A percentile compares a stretch with the other conserved stretches of the same genome.
Evolutionary conservation across 345 rosid species (phyloP).

Genomic region (Iberis pinnata): DNA sequence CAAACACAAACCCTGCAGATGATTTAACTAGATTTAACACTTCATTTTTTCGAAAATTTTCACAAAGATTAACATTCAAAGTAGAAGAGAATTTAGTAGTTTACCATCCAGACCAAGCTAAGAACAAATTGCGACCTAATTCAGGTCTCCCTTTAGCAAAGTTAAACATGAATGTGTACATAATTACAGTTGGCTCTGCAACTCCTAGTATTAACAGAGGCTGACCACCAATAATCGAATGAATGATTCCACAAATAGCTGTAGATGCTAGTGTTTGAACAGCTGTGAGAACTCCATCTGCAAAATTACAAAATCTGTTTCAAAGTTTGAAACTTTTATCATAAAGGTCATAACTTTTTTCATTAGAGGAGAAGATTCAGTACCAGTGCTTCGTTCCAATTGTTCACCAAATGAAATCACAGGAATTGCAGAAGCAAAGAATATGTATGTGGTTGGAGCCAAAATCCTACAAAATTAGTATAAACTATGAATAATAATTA

Average conservation of each 20-base stretch:
- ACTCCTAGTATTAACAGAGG: conserved; percentile 94
- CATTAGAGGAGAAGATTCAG: not conserved
- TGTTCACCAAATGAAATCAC: conserved; percentile 99
- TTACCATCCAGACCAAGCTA: conserved; percentile 94
- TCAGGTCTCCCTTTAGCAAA: conserved; percentile 81
- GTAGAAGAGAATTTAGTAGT: not conserved
- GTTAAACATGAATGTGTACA: conserved; percentile 95
- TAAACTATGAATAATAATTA: not conserved
- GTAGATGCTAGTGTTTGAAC: conserved; percentile 96
- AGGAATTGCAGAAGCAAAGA: conserved; percentile 96
- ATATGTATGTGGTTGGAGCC: conserved; percentile 97
- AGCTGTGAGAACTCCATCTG: conserved; percentile 90
- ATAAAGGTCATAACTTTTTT: conserved; percentile 16
- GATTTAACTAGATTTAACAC: not conserved
- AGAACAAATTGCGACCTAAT: conserved; percentile 73
- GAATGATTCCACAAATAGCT: conserved; percentile 78
- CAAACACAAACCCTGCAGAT: conserved; percentile 85
- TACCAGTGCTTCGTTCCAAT: conserved; percentile 81
- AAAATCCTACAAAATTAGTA: conserved; percentile 51
- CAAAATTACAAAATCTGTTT: not conserved
- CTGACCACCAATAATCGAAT: conserved; percentile 91
- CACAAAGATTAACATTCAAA: not conserved
- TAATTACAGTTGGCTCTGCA: conserved; percentile 97
- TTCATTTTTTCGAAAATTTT: not conserved
- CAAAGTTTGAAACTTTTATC: not conserved